These are phyloP conservation scores for Podospora conica DNA, from an alignment of 495 filamentous ascomycete species.

Conservation along the genomic window DNA sequence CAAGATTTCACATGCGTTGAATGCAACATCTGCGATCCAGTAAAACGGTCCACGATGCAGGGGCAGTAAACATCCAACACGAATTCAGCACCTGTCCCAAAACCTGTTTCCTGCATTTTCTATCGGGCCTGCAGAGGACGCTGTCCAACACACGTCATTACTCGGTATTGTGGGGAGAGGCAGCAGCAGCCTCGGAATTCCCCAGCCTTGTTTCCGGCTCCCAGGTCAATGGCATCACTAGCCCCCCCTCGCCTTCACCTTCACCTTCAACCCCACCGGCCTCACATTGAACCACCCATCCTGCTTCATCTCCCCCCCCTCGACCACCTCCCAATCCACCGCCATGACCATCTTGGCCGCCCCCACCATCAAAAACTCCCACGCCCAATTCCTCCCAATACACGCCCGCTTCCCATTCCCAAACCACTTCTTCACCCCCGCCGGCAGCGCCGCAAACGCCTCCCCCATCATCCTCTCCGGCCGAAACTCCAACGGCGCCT, in stretches of 20 bases:
- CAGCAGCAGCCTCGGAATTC: too few relatives aligned
- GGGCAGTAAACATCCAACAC: too few relatives aligned
- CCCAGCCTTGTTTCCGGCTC: neutral
- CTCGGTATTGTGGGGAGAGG: too few relatives aligned
- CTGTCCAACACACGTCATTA: too few relatives aligned
- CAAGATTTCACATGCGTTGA: too few relatives aligned
- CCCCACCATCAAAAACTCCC: slow-evolving; percentile 54
- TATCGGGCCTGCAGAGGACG: too few relatives aligned
- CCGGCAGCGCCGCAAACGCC: slow-evolving; percentile 51
- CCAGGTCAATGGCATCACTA: neutral
- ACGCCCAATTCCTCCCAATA: slow-evolving; percentile 63
- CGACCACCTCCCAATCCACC: slow-evolving; percentile 54
- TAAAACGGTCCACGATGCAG: too few relatives aligned
- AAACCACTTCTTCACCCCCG: slow-evolving; percentile 60
- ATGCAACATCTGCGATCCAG: too few relatives aligned
- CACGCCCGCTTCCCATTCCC: slow-evolving; percentile 65
- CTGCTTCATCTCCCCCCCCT: slow-evolving; percentile 48
- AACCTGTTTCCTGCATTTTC: too few relatives aligned
- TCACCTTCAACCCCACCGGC: slow-evolving; percentile 35
- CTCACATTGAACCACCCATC: slow-evolving; percentile 46
- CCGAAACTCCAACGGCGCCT: slow-evolving; percentile 55
- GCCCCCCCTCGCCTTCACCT: slow-evolving; percentile 31
- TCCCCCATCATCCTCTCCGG: slow-evolving; percentile 64
- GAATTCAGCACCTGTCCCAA: too few relatives aligned
- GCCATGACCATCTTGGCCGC: slow-evolving; percentile 54